A percentile compares a stretch with the other conserved stretches of the same genome.
These are phyloP conservation scores for Breviolum minutum DNA, from an alignment of 73 alveolate genomes.

Conservation along the genomic window DNA sequence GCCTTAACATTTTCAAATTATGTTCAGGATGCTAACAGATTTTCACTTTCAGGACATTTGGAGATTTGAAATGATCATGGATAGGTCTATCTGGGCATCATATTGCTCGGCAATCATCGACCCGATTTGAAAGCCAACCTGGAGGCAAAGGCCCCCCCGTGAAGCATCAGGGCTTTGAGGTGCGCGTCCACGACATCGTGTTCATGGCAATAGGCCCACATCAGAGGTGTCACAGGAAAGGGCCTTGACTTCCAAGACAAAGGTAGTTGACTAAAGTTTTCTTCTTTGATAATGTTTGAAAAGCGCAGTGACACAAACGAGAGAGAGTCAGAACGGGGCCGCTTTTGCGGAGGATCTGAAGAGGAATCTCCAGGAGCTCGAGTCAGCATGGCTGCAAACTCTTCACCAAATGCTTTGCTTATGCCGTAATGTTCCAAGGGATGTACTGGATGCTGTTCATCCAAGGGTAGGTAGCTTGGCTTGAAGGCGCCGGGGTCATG, in stretches of 20 bases:
- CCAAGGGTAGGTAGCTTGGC: conserved; percentile 57
- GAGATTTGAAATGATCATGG: background rate
- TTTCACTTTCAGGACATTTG: background rate
- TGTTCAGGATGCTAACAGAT: background rate
- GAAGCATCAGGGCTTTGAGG: conserved; percentile 62
- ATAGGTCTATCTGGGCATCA: background rate
- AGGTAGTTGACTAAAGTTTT: conserved; percentile 57
- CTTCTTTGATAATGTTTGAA: conserved; percentile 86
- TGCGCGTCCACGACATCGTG: conserved; percentile 86
- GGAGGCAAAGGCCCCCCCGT: conserved; percentile 16
- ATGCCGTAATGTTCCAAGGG: conserved; percentile 81
- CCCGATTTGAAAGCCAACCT: background rate
- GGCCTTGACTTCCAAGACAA: conserved; percentile 3
- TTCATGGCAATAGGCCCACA: conserved; percentile 92
- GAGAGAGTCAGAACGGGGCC: background rate
- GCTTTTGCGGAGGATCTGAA: conserved; percentile 18
- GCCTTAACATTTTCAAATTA: background rate
- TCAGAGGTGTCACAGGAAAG: conserved; percentile 23
- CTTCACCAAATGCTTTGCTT: conserved; percentile 47
- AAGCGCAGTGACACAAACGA: conserved; percentile 61
- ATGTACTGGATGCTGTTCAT: conserved; percentile 26
- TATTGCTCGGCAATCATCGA: background rate
- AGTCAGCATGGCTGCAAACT: conserved; percentile 63
- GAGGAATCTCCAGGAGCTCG: conserved; percentile 46
- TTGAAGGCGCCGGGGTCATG: conserved; percentile 78